These are phyloP conservation scores for Solanum hybrid DNA, from an alignment of 305 asterid species.

Conservation along the genomic window DNA sequence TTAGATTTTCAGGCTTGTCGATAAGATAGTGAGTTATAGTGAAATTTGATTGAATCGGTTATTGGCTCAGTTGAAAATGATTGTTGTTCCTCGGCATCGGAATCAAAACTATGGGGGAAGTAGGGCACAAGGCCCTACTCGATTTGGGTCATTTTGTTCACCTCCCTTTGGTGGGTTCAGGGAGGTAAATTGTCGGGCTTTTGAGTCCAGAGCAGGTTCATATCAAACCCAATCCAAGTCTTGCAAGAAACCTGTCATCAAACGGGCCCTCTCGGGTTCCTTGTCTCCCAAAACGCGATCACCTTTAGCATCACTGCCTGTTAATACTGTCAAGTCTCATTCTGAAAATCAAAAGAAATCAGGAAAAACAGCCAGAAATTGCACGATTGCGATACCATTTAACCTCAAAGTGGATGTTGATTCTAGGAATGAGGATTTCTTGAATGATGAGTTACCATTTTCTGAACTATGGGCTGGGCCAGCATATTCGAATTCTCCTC, in stretches of 20 bases:
- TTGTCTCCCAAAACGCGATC: constrained; percentile 26
- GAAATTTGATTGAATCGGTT: background rate
- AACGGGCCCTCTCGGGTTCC: constrained; percentile 9
- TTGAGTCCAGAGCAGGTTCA: constrained; percentile 47
- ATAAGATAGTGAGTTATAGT: background rate
- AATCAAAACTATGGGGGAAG: constrained; percentile 44
- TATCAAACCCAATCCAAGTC: constrained; percentile 34
- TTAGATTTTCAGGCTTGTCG: constrained; percentile 13
- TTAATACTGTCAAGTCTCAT: background rate
- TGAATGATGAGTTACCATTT: constrained; percentile 21
- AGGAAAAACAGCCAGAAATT: constrained; percentile 25
- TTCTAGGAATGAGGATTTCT: background rate
- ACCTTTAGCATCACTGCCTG: background rate
- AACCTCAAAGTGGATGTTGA: constrained; percentile 19
- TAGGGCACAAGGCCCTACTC: constrained; percentile 25
- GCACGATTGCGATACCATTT: constrained; percentile 33
- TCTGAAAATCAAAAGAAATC: constrained; percentile 18
- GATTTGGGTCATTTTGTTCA: constrained; percentile 36
- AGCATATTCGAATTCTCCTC: constrained; percentile 78
- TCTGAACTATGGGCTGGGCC: constrained; percentile 96
- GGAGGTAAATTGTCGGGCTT: constrained; percentile 38
- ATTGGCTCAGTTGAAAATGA: constrained; percentile 39
- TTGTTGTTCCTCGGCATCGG: constrained; percentile 38
- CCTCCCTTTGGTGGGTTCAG: constrained; percentile 34
- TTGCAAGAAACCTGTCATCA: background rate